Evolutionary conservation across 306 rosid genomes (phyloP).

Genomic region (Dryas alaskensis): DNA sequence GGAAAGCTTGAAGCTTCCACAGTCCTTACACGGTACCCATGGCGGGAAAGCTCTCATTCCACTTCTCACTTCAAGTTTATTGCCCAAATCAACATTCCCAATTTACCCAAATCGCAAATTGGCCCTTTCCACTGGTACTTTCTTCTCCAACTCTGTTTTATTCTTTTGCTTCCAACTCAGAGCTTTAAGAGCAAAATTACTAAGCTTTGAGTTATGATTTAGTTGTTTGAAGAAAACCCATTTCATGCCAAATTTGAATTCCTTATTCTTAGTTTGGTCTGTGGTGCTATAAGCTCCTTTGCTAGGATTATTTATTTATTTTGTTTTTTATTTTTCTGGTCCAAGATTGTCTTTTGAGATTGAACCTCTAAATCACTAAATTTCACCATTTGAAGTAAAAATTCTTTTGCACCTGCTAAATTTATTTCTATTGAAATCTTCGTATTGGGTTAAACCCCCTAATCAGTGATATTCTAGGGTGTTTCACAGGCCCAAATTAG

Average conservation of each 20-base stretch:
- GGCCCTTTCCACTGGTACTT: conserved; percentile 30
- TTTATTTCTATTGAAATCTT: background rate
- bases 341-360: background rate
- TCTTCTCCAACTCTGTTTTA: conserved; percentile 7
- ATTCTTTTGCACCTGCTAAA: background rate
- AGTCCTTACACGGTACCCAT: conserved; percentile 9
- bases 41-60: conserved; percentile 29
- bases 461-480: background rate
- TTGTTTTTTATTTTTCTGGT: background rate
- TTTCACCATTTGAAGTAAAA: background rate
- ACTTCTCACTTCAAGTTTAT: conserved; percentile 23
- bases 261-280: background rate
- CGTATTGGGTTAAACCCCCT: background rate
- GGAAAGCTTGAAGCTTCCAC: conserved; percentile 42
- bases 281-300: background rate
- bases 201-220: background rate
- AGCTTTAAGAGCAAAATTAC: background rate
- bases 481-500: background rate
- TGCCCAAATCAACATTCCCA: conserved; percentile 16
- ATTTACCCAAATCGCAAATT: conserved; percentile 19
- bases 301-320: background rate
- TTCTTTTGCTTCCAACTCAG: background rate
- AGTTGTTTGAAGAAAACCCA: background rate
- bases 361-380: background rate
- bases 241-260: background rate